Base-by-base conservation (phyloP, 1,284 basidiomycete species). In the Chondrostereum purpureum region DNA sequence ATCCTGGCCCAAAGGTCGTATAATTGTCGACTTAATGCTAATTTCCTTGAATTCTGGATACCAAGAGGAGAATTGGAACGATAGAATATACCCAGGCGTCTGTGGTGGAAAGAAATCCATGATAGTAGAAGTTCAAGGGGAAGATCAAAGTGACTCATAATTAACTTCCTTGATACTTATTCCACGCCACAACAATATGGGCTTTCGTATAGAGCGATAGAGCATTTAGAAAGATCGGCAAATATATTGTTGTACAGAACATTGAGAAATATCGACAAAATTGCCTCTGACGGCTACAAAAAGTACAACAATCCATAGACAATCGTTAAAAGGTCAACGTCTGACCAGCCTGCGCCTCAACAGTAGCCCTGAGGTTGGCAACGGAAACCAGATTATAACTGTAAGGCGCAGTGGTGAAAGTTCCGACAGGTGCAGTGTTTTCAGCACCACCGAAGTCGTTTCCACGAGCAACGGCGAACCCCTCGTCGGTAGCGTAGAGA, bases 61-160 rank as follows among this genome's bases (percentile, higher is more conserved):
- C 94, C 94, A 97, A 2, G 79, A 75, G 2, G 89, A 92, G 57
- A 93, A 92, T 51, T 92, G 87, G 55, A 90, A 89, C 1, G 80
- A 70, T 42, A 89, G 72, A 45, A 92, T 69, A 58, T 83, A 73
- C 12, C 66, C 57, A 6, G 61, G 60, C 0, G 73, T 70, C 35
- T 80, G 62, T 0, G 53, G 44, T 3, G 85, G 84, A 56, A 86
- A 84, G 20, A 73, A 54, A 14, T 31, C 20, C 33, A 36, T 44
- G 14, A n/a, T 21, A 18, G 39, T 31, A 31, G n/a, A 31, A 31
- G n/a, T n/a, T n/a, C n/a, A n/a, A n/a, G n/a, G n/a, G n/a, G n/a
- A n/a, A n/a, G n/a, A n/a, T n/a, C n/a, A n/a, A n/a, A n/a, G n/a
- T n/a, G n/a, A n/a, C n/a, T n/a, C n/a, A n/a, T n/a, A n/a, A n/a